Evolutionary conservation across 2,329 filamentous ascomycete genomes (phyloP).

Genomic region (Exophiala spinifera): DNA sequence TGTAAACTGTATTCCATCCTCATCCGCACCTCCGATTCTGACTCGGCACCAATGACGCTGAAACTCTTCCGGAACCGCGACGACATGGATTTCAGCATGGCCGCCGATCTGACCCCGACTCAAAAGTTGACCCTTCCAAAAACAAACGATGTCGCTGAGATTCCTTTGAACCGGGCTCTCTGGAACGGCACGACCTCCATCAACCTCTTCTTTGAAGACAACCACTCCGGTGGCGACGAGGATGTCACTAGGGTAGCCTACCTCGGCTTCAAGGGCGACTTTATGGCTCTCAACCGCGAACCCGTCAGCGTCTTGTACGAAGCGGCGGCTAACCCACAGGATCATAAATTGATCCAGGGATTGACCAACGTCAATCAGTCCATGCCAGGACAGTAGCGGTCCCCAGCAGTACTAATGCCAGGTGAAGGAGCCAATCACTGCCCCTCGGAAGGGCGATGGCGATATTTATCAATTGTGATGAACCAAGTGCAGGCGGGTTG

Average conservation of each 20-base stretch:
- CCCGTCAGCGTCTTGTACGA: constrained; percentile 88
- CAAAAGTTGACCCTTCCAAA: constrained; percentile 68
- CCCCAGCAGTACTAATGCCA: too few relatives aligned
- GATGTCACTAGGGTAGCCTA: constrained; percentile 78
- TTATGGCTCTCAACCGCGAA: constrained; percentile 79
- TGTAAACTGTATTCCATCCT: constrained; percentile 89
- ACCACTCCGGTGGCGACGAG: constrained; percentile 76
- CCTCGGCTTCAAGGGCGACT: constrained; percentile 90
- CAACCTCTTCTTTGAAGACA: constrained; percentile 86
- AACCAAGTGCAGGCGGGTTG: too few relatives aligned
- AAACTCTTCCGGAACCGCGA: constrained; percentile 85
- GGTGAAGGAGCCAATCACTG: too few relatives aligned
- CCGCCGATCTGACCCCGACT: constrained; percentile 65
- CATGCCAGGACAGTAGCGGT: constrained; percentile 42
- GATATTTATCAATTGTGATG: too few relatives aligned
- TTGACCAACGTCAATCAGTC: constrained; percentile 39
- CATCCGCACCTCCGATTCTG: constrained; percentile 70
- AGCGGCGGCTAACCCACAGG: constrained; percentile 83
- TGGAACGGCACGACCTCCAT: constrained; percentile 84
- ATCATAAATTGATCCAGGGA: constrained; percentile 61
- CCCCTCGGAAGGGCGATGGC: too few relatives aligned
- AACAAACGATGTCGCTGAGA: constrained; percentile 70
- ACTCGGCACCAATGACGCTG: constrained; percentile 73
- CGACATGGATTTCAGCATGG: constrained; percentile 78
- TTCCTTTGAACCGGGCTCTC: constrained; percentile 79